Evolutionary conservation across 225 moss, liverwort and hornwort species (phyloP).

Genomic region (Neckera pumila): DNA sequence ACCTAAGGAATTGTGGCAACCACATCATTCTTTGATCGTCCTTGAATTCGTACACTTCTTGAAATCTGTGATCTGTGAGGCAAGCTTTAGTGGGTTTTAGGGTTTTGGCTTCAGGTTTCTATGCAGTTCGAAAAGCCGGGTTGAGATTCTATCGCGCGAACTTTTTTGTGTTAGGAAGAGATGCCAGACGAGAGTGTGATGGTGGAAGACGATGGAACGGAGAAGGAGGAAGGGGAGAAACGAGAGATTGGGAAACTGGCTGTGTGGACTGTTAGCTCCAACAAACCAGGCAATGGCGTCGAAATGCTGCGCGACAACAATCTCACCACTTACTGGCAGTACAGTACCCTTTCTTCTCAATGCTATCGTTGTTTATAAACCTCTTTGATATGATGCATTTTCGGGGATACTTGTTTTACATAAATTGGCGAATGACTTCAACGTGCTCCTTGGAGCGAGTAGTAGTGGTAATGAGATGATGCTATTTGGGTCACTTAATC

Average conservation of each 20-base stretch:
- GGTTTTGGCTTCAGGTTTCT: background rate
- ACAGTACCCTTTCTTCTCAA: background rate
- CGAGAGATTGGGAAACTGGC: slow-evolving; percentile 90
- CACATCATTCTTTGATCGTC: background rate
- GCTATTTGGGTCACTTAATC: background rate
- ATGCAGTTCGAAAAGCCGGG: background rate
- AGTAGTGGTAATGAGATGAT: background rate
- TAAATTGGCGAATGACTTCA: background rate
- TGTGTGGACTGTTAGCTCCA: slow-evolving; percentile 95
- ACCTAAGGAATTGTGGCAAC: background rate
- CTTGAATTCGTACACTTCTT: background rate
- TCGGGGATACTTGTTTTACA: background rate
- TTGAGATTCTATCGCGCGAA: background rate
- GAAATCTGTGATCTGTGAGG: background rate
- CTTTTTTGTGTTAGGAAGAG: background rate
- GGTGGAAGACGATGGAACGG: slow-evolving; percentile 29
- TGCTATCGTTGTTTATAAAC: background rate
- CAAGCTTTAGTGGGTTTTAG: background rate
- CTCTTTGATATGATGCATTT: background rate
- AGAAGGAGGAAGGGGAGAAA: slow-evolving; percentile 66
- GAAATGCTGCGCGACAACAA: slow-evolving; percentile 90
- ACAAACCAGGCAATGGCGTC: slow-evolving; percentile 89
- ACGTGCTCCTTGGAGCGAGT: background rate
- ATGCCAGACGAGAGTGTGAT: slow-evolving; percentile 33
- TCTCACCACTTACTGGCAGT: slow-evolving; percentile 94